A percentile compares a stretch with the other conserved stretches of the same genome.
Evolutionary conservation across 768 basidiomycete genomes (phyloP).

Genomic region (Neoboletus magnificus): DNA sequence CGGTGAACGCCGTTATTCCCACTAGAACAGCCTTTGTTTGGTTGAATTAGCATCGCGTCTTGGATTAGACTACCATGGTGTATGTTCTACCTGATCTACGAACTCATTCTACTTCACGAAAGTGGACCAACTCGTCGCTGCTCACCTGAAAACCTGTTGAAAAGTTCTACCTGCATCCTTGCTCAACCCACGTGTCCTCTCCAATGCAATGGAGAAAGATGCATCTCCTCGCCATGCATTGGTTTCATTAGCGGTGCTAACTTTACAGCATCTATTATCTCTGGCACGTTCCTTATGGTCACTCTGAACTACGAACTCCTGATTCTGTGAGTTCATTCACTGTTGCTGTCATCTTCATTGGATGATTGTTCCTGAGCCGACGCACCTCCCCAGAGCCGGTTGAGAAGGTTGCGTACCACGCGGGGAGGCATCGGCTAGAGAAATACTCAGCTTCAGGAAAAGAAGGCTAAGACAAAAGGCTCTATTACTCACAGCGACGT

Average conservation of each 20-base stretch:
- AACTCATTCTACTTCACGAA: neutral
- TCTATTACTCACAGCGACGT: slow-evolving; percentile 42
- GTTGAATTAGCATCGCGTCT: slow-evolving; percentile 1
- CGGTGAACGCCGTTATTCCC: slow-evolving; percentile 49
- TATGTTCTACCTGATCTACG: neutral
- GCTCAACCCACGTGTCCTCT: slow-evolving; percentile 68
- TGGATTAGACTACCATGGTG: neutral
- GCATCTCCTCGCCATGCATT: slow-evolving; percentile 27
- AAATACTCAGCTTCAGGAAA: neutral
- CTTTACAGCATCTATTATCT: slow-evolving; percentile 47
- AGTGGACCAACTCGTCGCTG: neutral
- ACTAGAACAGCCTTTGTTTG: slow-evolving; percentile 54
- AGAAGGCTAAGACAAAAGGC: neutral
- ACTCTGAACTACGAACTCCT: neutral
- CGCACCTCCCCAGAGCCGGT: slow-evolving; percentile 53
- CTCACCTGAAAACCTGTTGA: slow-evolving; percentile 6
- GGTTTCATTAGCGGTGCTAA: slow-evolving; percentile 31
- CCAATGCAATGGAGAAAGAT: slow-evolving; percentile 53
- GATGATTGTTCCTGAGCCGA: slow-evolving; percentile 18
- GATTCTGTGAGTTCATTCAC: neutral
- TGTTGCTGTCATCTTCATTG: slow-evolving; percentile 11
- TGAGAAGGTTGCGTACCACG: slow-evolving; percentile 54
- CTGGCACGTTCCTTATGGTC: slow-evolving; percentile 46
- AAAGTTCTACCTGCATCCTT: slow-evolving; percentile 50
- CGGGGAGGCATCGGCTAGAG: slow-evolving; percentile 59